phyloP scores from a whole-genome alignment of 352 stramenopile genomes.

The Phytophthora meadii region DNA sequence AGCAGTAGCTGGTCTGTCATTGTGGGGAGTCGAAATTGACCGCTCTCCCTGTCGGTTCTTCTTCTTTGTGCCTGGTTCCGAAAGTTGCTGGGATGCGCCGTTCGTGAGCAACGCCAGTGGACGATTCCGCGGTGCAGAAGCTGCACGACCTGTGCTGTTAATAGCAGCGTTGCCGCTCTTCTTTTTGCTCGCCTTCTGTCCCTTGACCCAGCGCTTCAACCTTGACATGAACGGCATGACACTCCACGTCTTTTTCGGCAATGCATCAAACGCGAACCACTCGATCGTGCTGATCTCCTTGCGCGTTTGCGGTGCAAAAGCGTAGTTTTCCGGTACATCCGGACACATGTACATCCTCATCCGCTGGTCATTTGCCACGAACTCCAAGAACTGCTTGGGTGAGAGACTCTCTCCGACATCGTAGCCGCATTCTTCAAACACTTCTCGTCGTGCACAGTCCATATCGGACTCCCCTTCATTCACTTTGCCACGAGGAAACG shows the following conservation, averaged over 20 bases:
- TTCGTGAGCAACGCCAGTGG: slow-evolving; percentile 54
- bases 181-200: slow-evolving; percentile 70
- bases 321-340: slow-evolving; percentile 91
- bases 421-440: slow-evolving; percentile 94
- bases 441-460: slow-evolving; percentile 91
- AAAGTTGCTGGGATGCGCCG: slow-evolving; percentile 35
- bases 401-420: slow-evolving; percentile 81
- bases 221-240: slow-evolving; percentile 94
- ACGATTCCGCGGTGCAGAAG: slow-evolving; percentile 81
- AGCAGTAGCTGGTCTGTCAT: slow-evolving; percentile 45
- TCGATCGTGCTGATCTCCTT: slow-evolving; percentile 96
- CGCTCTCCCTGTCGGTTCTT: slow-evolving; percentile 48
- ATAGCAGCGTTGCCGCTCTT: slow-evolving; percentile 48
- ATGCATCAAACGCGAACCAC: slow-evolving; percentile 90
- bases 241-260: slow-evolving; percentile 95
- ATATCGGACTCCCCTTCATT: slow-evolving; percentile 92
- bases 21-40: slow-evolving; percentile 81
- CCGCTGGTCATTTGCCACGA: slow-evolving; percentile 88
- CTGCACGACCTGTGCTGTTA: slow-evolving; percentile 57
- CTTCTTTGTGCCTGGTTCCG: slow-evolving; percentile 36
- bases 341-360: slow-evolving; percentile 94
- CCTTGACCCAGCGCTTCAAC: slow-evolving; percentile 91
- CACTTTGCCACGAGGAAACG: slow-evolving; percentile 93
- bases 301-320: slow-evolving; percentile 93
- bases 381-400: slow-evolving; percentile 85